Evolutionary conservation across 2,329 filamentous ascomycete genomes (phyloP), one percentile per base, ranked within the genome.

Genomic region (Arthrocladium fulminans): DNA sequence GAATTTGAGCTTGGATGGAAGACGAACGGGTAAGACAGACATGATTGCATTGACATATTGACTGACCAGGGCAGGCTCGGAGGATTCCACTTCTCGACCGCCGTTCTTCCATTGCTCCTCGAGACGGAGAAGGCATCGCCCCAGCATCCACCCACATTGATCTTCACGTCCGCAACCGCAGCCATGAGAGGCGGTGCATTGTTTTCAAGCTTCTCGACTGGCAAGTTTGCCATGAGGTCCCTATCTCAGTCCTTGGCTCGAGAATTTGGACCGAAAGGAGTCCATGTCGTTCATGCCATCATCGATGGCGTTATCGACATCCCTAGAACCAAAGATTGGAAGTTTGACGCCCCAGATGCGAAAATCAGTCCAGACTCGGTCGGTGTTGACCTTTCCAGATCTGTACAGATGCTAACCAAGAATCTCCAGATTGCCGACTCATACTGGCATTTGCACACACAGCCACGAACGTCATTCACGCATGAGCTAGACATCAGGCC

Each of bases 281-380:
- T 95, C 1, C 88, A 95, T 64, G 83, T 94, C 1, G 79, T 83
- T 0, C 86, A 94, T 67, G 80, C 83, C 3, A 80, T 94, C 51
- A 82, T 94, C 47, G 88, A 95, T 61, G 88, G 87, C 0, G 76
- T 86, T 1, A 94, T 95, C 63, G 84, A 94, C 63, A 88, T 85
- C 47, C 84, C 85, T 0, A 72, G 77, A 53, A 84, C 81, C 1
- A 83, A 81, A 63, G 74, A 73, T 30, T 81, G 68, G 67, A 61
- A 74, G 48, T 75, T 76, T 61, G 67, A 75, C 52, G 70, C 72
- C 19, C 68, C 74, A 4, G 80, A 83, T 64, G 78, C 73, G 0
- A 90, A 89, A 71, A 79, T 94, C 51, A 80, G 70, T 53, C 76
- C 87, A 7, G 83, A 86, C 54, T 84, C 83, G 56, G 84, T 88